These are phyloP conservation scores for Cucurbita moschata DNA, from an alignment of 306 rosid species.

Conservation along the genomic window DNA sequence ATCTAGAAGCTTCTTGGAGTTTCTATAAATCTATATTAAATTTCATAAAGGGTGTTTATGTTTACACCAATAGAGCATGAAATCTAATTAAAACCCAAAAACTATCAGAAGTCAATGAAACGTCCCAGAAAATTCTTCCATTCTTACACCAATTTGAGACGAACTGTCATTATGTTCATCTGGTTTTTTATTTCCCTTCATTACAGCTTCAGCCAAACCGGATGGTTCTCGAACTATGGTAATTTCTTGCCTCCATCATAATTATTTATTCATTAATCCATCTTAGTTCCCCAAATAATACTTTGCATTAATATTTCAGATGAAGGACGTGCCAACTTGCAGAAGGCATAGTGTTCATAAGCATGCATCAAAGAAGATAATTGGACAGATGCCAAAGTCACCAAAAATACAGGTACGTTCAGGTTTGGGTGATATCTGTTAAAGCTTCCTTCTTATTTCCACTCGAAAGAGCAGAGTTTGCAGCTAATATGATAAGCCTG, in stretches of 20 bases:
- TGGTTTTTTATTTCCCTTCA: background rate
- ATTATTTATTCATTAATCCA: background rate
- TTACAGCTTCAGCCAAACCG: background rate
- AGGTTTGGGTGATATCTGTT: background rate
- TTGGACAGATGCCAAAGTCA: constrained; percentile 3
- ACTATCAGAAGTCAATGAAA: too few species aligned
- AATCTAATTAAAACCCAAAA: too few species aligned
- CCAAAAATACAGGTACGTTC: constrained; percentile 14
- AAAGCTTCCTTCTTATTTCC: background rate
- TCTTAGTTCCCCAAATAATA: background rate
- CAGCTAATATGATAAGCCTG: background rate
- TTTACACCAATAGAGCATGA: too few species aligned
- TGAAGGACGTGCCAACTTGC: constrained; percentile 11
- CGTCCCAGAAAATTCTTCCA: too few species aligned
- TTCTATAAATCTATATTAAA: too few species aligned
- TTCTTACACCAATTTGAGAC: too few species aligned
- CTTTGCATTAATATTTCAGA: constrained; percentile 19
- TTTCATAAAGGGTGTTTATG: too few species aligned
- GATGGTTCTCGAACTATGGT: constrained; percentile 18
- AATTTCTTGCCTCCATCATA: constrained; percentile 4
- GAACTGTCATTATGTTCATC: background rate
- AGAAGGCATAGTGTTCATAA: constrained; percentile 11
- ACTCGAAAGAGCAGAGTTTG: background rate
- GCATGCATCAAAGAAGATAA: constrained; percentile 8
- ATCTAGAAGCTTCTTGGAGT: too few species aligned